Evolutionary conservation across 805 yeast genomes (phyloP).

Genomic region (Cyberlindnera lachancei): DNA sequence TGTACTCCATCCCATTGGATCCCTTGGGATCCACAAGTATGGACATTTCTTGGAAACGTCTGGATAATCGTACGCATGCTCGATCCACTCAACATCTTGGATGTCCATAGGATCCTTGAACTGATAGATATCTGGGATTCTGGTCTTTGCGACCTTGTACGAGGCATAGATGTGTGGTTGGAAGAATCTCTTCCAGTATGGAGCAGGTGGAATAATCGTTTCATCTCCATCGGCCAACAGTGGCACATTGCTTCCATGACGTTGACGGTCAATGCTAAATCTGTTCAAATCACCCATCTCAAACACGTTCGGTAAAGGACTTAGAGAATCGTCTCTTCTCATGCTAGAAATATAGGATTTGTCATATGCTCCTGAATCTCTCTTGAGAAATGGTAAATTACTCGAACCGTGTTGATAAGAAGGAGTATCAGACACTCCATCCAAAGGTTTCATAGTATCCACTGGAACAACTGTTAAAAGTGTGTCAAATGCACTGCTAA

Average conservation of each 20-base stretch:
- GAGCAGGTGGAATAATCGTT: slow-evolving; percentile 26
- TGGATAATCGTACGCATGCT: slow-evolving; percentile 72
- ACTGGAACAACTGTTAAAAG: slow-evolving; percentile 54
- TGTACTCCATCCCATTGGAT: slow-evolving; percentile 74
- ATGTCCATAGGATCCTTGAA: slow-evolving; percentile 38
- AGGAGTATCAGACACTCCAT: slow-evolving; percentile 58
- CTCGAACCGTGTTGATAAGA: slow-evolving; percentile 36
- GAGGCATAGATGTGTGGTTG: slow-evolving; percentile 48
- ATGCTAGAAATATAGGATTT: slow-evolving; percentile 4
- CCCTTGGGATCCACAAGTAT: slow-evolving; percentile 86
- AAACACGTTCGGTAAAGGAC: slow-evolving; percentile 17
- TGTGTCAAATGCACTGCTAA: slow-evolving; percentile 59
- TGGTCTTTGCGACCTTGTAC: slow-evolving; percentile 38
- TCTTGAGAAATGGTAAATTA: slow-evolving; percentile 3
- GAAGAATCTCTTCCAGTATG: slow-evolving; percentile 41
- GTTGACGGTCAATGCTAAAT: slow-evolving; percentile 13
- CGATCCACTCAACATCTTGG: slow-evolving; percentile 28
- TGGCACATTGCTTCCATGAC: slow-evolving; percentile 36
- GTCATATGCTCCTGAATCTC: slow-evolving; percentile 6
- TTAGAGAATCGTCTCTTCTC: slow-evolving; percentile 4
- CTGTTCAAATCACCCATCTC: slow-evolving; percentile 21
- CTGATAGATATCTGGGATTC: slow-evolving; percentile 53
- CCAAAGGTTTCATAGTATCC: slow-evolving; percentile 70
- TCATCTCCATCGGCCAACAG: slow-evolving; percentile 59
- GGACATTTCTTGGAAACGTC: slow-evolving; percentile 65